Conservation (phyloP, 352 stramenopile genomes). For the Pythium phragmiticola region DNA sequence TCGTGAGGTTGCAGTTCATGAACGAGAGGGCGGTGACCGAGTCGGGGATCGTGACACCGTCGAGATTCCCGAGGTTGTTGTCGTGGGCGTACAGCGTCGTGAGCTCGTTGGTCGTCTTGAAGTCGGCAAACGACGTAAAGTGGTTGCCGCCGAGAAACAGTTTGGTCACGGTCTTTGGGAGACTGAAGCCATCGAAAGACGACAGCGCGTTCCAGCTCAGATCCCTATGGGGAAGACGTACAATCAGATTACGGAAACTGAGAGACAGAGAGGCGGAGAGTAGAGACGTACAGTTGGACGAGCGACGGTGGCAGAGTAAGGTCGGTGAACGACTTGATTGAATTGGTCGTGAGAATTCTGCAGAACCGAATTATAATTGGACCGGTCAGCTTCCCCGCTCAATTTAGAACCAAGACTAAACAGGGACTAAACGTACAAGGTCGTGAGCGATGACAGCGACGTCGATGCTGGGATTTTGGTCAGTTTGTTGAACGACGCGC, state of each 20-base stretch:
- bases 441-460: constrained; percentile 9
- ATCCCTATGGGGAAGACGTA: constrained; percentile 13
- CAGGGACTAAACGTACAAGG: constrained; percentile 14
- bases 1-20: constrained; percentile 29
- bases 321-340: constrained; percentile 24
- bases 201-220: constrained; percentile 68
- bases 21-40: constrained; percentile 35
- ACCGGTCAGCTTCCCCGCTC: too few species aligned
- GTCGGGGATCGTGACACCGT: constrained; percentile 42
- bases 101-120: constrained; percentile 46
- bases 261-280: background rate
- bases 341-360: constrained; percentile 22
- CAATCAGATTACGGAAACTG: background rate
- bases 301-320: constrained; percentile 20
- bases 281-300: constrained; percentile 15
- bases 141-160: constrained; percentile 66
- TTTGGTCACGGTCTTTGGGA: constrained; percentile 47
- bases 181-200: constrained; percentile 58
- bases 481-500: constrained; percentile 20
- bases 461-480: constrained; percentile 13
- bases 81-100: constrained; percentile 74
- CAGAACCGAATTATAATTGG: background rate
- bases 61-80: constrained; percentile 42
- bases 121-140: constrained; percentile 53
- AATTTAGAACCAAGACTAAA: background rate